Conservation (phyloP, 371 early-diverging fungal genomes). For the Mycotypha africana region DNA sequence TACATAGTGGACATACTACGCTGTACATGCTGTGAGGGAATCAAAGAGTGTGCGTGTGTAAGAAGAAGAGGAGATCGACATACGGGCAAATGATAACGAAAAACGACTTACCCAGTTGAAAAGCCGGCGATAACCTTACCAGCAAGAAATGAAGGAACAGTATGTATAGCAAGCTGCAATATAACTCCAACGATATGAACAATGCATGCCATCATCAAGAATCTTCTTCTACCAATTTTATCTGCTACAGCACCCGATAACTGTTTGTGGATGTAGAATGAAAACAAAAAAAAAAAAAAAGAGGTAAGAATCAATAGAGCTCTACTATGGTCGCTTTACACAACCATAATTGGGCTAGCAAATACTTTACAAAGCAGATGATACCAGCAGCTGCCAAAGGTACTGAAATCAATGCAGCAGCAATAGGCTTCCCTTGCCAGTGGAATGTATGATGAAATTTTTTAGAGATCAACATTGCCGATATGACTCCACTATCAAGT, state of each 20-base stretch:
- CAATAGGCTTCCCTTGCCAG: background rate
- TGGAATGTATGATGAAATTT: slow-evolving; percentile 24
- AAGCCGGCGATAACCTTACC: slow-evolving; percentile 67
- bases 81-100: too few relatives aligned
- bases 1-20: too few relatives aligned
- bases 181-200: slow-evolving; percentile 66
- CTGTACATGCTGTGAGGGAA: too few relatives aligned
- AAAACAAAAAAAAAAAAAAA: too few relatives aligned
- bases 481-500: slow-evolving; percentile 35
- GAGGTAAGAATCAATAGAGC: too few relatives aligned
- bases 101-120: slow-evolving; percentile 49
- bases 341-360: too few relatives aligned
- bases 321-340: too few relatives aligned
- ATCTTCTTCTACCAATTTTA: slow-evolving; percentile 22
- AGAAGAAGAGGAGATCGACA: too few relatives aligned
- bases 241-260: slow-evolving; percentile 22
- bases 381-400: slow-evolving; percentile 14
- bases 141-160: slow-evolving; percentile 44
- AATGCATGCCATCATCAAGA: slow-evolving; percentile 40
- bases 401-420: slow-evolving; percentile 7
- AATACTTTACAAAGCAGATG: slow-evolving; percentile 18
- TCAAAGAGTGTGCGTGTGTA: too few relatives aligned
- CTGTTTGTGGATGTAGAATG: background rate
- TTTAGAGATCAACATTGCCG: slow-evolving; percentile 31
- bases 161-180: slow-evolving; percentile 48